Percentiles rank a stretch among this genome's conserved stretches.
Evolutionary conservation across 164 flowering plant genomes (phyloP).

Genomic region (Euptelea pleiosperma): DNA sequence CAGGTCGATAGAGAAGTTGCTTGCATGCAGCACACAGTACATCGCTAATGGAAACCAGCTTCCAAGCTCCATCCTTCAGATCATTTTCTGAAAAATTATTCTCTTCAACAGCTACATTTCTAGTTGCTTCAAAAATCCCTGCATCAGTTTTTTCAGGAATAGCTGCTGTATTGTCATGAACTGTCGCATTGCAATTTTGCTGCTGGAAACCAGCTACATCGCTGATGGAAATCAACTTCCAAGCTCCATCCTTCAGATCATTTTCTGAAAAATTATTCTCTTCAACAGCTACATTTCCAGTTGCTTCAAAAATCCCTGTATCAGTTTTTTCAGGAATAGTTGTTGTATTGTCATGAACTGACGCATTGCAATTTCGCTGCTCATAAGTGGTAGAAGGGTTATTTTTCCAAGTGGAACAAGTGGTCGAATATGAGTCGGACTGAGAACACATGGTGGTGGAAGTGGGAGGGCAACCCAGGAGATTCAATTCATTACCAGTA

Average conservation of each 20-base stretch:
- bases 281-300: too few relatives aligned
- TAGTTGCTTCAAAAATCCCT: slow-evolving; percentile 12
- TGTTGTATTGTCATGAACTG: too few relatives aligned
- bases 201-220: too few relatives aligned
- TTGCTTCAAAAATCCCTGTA: too few relatives aligned
- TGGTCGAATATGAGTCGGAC: slow-evolving; percentile 12
- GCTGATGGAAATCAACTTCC: too few relatives aligned
- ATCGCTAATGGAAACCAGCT: slow-evolving; percentile 45
- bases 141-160: slow-evolving; percentile 9
- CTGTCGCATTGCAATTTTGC: background rate
- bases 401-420: slow-evolving; percentile 7
- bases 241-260: too few relatives aligned
- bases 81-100: slow-evolving; percentile 9
- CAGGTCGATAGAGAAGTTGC: slow-evolving; percentile 55
- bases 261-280: too few relatives aligned
- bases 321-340: too few relatives aligned
- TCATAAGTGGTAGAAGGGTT: slow-evolving; percentile 6
- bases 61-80: slow-evolving; percentile 5
- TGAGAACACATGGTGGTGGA: slow-evolving; percentile 8
- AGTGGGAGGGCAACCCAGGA: background rate
- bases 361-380: too few relatives aligned
- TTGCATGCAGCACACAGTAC: slow-evolving; percentile 61
- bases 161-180: background rate
- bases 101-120: slow-evolving; percentile 16
- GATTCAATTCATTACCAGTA: slow-evolving; percentile 12